Percentiles rank a stretch among this genome's conserved stretches.
phyloP scores from a whole-genome alignment of 208 protist species.

The Acanthamoeba lugdunensis region DNA sequence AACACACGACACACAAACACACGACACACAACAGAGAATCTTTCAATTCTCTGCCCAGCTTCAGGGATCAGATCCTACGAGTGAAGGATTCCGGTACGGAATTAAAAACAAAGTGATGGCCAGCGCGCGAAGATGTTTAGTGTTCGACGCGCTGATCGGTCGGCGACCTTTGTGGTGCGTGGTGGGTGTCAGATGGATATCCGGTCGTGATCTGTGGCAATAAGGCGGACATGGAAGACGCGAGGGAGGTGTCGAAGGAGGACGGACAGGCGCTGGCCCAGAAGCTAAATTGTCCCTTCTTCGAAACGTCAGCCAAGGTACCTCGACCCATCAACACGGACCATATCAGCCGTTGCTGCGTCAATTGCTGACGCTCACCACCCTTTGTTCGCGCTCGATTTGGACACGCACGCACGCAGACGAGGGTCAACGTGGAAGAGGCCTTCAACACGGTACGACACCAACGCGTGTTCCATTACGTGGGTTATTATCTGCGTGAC shows the following conservation, averaged over 20 bases:
- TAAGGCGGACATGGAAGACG: conserved; percentile 80
- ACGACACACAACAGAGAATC: neutral
- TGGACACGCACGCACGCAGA: neutral
- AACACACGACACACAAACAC: too few species aligned
- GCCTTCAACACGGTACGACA: neutral
- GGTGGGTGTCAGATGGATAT: neutral
- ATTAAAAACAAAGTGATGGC: neutral
- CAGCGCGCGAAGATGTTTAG: neutral
- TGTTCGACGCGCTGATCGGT: neutral
- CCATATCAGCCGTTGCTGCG: too few species aligned
- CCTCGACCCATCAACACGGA: too few species aligned
- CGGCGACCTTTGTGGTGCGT: neutral
- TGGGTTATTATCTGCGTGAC: neutral
- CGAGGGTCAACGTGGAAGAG: neutral
- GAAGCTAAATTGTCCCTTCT: conserved; percentile 74
- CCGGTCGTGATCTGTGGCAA: conserved; percentile 6
- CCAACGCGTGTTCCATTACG: neutral
- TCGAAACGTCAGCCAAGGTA: conserved; percentile 79
- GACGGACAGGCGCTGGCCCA: conserved; percentile 85
- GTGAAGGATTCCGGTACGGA: conserved; percentile 60
- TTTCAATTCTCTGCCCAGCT: conserved; percentile 34
- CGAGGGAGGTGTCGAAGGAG: conserved; percentile 81
- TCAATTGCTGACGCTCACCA: too few species aligned
- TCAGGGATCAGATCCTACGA: conserved; percentile 52
- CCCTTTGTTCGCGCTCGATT: too few species aligned